phyloP scores from a whole-genome alignment of 2,329 filamentous ascomycete genomes.

The Colletotrichum limetticola region DNA sequence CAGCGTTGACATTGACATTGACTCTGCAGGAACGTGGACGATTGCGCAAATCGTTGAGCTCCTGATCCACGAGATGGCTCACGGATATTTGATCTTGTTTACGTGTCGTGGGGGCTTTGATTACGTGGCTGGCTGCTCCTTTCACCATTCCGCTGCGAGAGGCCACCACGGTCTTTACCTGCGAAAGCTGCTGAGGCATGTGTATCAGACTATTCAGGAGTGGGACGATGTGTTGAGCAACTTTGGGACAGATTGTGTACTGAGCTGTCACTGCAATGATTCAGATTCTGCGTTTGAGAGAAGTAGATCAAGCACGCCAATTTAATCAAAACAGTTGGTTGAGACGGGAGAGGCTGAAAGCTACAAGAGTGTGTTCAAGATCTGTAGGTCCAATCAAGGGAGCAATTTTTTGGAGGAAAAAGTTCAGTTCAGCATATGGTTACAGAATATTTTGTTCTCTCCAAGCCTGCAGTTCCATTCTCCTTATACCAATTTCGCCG shows the following conservation, averaged over 20 bases:
- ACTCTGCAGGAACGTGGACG: conserved; percentile 35
- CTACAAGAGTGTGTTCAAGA: too few species aligned
- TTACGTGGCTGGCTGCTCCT: background rate
- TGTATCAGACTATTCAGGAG: conserved; percentile 11
- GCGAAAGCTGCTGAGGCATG: background rate
- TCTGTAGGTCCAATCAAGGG: too few species aligned
- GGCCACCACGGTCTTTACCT: background rate
- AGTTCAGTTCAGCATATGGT: too few species aligned
- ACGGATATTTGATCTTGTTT: conserved; percentile 15
- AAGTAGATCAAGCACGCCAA: background rate
- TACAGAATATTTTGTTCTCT: too few species aligned
- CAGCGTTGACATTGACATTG: background rate
- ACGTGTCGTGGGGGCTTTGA: background rate
- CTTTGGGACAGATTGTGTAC: background rate
- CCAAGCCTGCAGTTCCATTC: too few species aligned
- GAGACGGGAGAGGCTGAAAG: too few species aligned
- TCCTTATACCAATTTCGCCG: background rate
- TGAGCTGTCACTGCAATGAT: background rate
- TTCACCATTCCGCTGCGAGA: background rate
- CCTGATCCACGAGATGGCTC: conserved; percentile 40
- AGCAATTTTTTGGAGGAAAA: too few species aligned
- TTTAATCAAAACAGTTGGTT: too few species aligned
- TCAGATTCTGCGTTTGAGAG: background rate
- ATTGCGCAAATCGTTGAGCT: conserved; percentile 43
- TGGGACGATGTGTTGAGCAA: background rate